Evolutionary conservation across 805 yeast genomes (phyloP), one percentile per base, ranked within the genome.

Genomic region (Kodamaea kaohsiungensis): DNA sequence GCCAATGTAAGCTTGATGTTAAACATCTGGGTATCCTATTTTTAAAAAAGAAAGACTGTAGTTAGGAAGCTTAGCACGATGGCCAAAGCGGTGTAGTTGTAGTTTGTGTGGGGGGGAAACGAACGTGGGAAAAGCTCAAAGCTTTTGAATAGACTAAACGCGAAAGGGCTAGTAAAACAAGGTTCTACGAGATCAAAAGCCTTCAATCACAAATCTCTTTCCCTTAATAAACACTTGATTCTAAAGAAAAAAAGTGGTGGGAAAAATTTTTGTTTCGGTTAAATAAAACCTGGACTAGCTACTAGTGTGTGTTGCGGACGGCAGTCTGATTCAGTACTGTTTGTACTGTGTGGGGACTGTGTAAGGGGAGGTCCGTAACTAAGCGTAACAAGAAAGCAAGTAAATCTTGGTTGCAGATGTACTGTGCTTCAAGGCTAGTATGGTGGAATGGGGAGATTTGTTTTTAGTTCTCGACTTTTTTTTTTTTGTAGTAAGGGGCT

Each of bases 1-100:
- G 51, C 54, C 38, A 51, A 35, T 39, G 38, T 53, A n/a, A 59
- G 48, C 39, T 54, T 54, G 40, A 47, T 18, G 40, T 47, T 55
- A 33, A 12, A 40, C 25, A 30, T 5, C 35, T 10, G 35, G 35
- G 35, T 30, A 30, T 30, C 35, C 35, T 56, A 8, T 43, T 22
- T 22, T 22, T 40, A 25, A 19, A 56, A 57, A 64, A 54, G 69
- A 65, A 58, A 49, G 69, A 65, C 69, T 56, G 61, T 52, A 58
- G 69, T 65, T 56, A 60, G 66, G 55, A 49, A 12, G 35, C 35
- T 30, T 10, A 30, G 35, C 35, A 22, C 25, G 3, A 22, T 22
- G 25, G 25, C 25, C 25, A 30, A 30, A 30, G 35, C 35, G 33
- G 9, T 8, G 13, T 30, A 5, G 3, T 30, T 30, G 3, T 22